Percentiles rank a stretch among this genome's conserved stretches.
Evolutionary conservation across 192 early-diverging fungal species (phyloP).

Genomic region (Thoreauomyces humboldtii): DNA sequence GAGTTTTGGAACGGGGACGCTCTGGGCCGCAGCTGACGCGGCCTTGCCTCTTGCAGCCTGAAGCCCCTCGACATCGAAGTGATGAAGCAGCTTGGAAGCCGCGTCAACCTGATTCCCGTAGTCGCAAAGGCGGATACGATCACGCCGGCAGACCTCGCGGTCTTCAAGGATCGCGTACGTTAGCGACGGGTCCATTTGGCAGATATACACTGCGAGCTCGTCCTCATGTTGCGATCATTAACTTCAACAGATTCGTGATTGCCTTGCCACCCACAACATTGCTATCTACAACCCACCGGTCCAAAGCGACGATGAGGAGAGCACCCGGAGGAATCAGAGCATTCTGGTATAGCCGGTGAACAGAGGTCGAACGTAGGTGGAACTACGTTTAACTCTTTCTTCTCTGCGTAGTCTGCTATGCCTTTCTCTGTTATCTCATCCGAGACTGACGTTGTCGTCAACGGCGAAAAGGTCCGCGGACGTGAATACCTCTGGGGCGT

Average conservation of each 20-base stretch:
- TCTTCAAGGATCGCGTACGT: conserved; percentile 92
- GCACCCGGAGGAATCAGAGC: conserved; percentile 72
- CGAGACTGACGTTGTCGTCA: conserved; percentile 80
- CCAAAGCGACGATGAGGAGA: conserved; percentile 80
- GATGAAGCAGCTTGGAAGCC: conserved; percentile 94
- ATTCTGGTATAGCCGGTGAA: conserved; percentile 53
- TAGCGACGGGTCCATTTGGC: background rate
- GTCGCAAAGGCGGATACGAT: conserved; percentile 99
- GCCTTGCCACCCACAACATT: conserved; percentile 88
- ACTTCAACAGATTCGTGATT: conserved; percentile 72
- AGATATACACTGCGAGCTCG: background rate
- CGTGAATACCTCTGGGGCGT: conserved; percentile 98
- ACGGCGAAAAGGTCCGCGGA: conserved; percentile 90
- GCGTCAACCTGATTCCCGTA: conserved; percentile 96
- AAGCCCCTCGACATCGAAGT: conserved; percentile 94
- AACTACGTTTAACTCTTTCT: background rate
- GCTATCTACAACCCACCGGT: conserved; percentile 85
- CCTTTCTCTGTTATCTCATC: conserved; percentile 95
- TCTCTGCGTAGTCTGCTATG: conserved; percentile 62
- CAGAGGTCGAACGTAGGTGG: background rate
- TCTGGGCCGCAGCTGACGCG: conserved; percentile 70
- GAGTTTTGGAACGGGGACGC: background rate
- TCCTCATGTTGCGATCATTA: conserved; percentile 2
- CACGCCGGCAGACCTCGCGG: conserved; percentile 82
- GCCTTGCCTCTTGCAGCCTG: conserved; percentile 44